A percentile compares a stretch with the other conserved stretches of the same genome.
Conservation (phyloP, 495 filamentous ascomycete species). For the Antarctomyces pellizariae region DNA sequence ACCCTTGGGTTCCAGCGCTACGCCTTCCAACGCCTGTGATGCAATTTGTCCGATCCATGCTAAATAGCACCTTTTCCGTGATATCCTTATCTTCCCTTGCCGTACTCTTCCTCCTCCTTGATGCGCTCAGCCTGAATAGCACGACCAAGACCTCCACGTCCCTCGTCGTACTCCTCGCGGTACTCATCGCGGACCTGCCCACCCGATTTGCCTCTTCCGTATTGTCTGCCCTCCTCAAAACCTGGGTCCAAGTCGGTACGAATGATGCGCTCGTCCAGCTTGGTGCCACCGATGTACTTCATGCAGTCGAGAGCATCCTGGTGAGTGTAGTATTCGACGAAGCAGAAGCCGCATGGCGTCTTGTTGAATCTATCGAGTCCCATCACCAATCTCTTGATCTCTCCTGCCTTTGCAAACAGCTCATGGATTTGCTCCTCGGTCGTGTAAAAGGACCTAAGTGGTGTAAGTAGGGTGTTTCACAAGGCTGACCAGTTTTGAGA, state of each 20-base stretch:
- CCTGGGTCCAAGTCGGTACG: conserved; percentile 92
- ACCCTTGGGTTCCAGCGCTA: too few species aligned
- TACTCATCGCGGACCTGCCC: conserved; percentile 97
- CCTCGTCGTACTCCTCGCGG: conserved; percentile 85
- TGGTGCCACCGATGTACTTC: conserved; percentile 98
- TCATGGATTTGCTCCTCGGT: conserved; percentile 98
- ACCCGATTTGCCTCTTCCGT: conserved; percentile 72
- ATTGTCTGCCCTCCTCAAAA: conserved; percentile 88
- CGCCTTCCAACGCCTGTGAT: too few species aligned
- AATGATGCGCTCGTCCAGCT: conserved; percentile 91
- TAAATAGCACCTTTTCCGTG: too few species aligned
- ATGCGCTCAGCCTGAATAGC: conserved; percentile 38
- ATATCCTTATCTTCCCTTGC: conserved; percentile 20
- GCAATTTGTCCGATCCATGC: too few species aligned
- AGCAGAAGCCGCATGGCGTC: conserved; percentile 96
- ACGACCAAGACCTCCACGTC: conserved; percentile 53
- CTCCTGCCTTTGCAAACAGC: conserved; percentile 88
- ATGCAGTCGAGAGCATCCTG: conserved; percentile 90
- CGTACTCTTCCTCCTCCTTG: conserved; percentile 31
- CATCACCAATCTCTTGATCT: conserved; percentile 97
- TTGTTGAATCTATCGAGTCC: conserved; percentile 90
- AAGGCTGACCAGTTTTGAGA: neutral
- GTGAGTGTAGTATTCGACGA: conserved; percentile 97
- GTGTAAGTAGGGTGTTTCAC: conserved; percentile 13
- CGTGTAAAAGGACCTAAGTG: conserved; percentile 83